These are phyloP conservation scores for Anisogramma anomala DNA, from an alignment of 2,329 filamentous ascomycete genomes.

Conservation along the genomic window DNA sequence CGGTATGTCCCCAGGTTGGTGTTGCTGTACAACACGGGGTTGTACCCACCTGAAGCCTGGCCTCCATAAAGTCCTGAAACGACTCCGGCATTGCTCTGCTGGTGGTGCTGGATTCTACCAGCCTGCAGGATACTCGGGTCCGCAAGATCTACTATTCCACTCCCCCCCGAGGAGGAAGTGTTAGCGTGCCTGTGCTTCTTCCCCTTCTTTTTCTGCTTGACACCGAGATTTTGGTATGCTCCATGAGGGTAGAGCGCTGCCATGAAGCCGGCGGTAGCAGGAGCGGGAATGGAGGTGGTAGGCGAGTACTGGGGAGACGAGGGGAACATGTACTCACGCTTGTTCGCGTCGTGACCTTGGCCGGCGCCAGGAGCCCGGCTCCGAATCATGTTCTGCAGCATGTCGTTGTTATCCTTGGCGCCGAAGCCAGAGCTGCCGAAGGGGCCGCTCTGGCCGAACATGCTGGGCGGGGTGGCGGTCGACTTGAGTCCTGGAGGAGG, in stretches of 20 bases:
- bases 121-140: constrained; percentile 99
- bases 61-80: constrained; percentile 84
- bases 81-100: constrained; percentile 69
- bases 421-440: constrained; percentile 67
- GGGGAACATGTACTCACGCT: constrained; percentile 97
- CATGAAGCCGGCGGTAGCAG: constrained; percentile 73
- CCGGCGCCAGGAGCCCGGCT: constrained; percentile 54
- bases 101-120: constrained; percentile 85
- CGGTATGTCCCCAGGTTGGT: constrained; percentile 39
- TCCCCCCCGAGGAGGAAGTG: constrained; percentile 99
- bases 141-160: constrained; percentile 99
- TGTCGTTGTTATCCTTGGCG: constrained; percentile 60
- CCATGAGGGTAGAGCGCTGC: constrained; percentile 85
- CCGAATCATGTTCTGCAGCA: constrained; percentile 74
- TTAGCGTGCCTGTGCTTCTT: constrained; percentile 99
- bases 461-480: constrained; percentile 83
- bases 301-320: constrained; percentile 78
- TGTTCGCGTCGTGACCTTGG: constrained; percentile 73
- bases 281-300: constrained; percentile 71
- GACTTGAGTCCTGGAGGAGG: constrained; percentile 93
- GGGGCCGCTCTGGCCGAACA: constrained; percentile 81
- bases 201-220: constrained; percentile 99
- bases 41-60: constrained; percentile 92
- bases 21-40: constrained; percentile 71
- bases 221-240: constrained; percentile 80